Percentiles rank a stretch among this genome's conserved stretches.
Conservation (phyloP, 2,329 filamentous ascomycete genomes). For the Claviceps spartinae region DNA sequence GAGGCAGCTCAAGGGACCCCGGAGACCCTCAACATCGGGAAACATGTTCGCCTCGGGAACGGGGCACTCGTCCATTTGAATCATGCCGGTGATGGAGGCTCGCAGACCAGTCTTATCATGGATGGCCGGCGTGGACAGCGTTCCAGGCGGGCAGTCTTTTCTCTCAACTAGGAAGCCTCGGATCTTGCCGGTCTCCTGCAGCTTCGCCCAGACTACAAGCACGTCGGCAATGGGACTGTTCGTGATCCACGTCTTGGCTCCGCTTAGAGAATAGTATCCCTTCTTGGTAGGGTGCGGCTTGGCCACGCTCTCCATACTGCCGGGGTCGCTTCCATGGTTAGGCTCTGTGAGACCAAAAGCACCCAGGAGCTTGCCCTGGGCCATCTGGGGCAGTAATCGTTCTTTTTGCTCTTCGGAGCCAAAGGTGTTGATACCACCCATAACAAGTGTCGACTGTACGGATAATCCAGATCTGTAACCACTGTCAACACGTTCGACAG, state of each 20-base stretch:
- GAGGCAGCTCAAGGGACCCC: constrained; percentile 82
- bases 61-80: constrained; percentile 82
- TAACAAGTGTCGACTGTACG: constrained; percentile 82
- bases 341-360: constrained; percentile 87
- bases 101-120: constrained; percentile 92
- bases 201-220: constrained; percentile 81
- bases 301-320: constrained; percentile 80
- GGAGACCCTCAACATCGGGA: constrained; percentile 72
- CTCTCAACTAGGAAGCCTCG: constrained; percentile 84
- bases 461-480: constrained; percentile 90
- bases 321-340: constrained; percentile 84
- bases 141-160: constrained; percentile 70
- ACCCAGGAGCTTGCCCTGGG: constrained; percentile 68
- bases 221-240: constrained; percentile 85
- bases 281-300: constrained; percentile 73
- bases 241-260: constrained; percentile 90
- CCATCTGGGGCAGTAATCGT: constrained; percentile 65
- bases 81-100: constrained; percentile 94
- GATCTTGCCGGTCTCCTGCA: constrained; percentile 85
- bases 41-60: constrained; percentile 91
- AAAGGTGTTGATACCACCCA: constrained; percentile 84
- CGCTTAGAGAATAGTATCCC: constrained; percentile 66
- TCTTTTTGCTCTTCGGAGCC: constrained; percentile 81
- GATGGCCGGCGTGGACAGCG: constrained; percentile 79
- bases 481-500: constrained; percentile 81